Conservation (phyloP, 306 rosid genomes). For the Pyrus communis region DNA sequence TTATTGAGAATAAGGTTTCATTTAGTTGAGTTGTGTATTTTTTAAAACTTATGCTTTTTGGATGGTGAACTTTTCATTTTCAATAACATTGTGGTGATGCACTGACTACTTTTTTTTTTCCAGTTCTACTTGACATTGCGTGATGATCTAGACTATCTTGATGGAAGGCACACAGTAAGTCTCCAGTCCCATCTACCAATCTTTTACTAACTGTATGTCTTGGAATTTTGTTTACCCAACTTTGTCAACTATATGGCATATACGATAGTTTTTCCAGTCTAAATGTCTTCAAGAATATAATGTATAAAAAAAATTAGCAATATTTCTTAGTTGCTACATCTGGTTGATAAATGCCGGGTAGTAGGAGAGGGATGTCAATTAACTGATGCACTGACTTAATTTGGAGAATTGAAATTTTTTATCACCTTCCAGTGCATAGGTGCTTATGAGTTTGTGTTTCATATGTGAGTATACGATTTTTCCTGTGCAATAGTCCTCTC, state of each 20-base stretch:
- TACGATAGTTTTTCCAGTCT: not conserved
- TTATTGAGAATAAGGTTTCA: not conserved
- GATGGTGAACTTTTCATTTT: not conserved
- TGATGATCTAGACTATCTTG: conserved; percentile 90
- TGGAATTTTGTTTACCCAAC: not conserved
- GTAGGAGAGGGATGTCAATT: not conserved
- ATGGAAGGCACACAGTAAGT: conserved; percentile 89
- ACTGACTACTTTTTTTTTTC: conserved; percentile 3
- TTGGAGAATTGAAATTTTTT: not conserved
- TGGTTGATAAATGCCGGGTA: not conserved
- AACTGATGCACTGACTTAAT: not conserved
- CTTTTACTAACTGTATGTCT: not conserved
- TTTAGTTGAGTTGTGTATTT: not conserved
- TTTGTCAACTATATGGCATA: not conserved
- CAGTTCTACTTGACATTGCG: conserved; percentile 90
- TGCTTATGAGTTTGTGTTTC: not conserved
- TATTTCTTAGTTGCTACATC: not conserved
- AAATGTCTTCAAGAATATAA: not conserved
- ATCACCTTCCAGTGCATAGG: not conserved
- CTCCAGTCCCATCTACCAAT: not conserved
- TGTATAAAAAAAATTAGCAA: not conserved
- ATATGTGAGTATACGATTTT: not conserved
- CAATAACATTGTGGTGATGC: not conserved
- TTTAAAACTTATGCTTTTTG: not conserved
- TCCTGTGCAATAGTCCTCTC: not conserved